Evolutionary conservation across 2,329 filamentous ascomycete genomes (phyloP).

Genomic region (Neofusicoccum ribis): DNA sequence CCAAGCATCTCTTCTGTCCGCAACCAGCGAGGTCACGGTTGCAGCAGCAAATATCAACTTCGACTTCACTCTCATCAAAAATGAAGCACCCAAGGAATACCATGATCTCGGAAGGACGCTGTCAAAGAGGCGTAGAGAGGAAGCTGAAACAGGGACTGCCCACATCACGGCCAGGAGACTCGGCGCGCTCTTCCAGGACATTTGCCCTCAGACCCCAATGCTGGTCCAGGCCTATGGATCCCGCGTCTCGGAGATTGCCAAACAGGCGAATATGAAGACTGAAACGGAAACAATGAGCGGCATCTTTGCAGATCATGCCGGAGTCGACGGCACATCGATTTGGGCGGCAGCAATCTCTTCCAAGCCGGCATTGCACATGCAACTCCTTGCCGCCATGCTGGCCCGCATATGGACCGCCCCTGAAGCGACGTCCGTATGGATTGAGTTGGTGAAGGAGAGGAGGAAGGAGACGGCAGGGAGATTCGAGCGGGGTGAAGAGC

Average conservation of each 20-base stretch:
- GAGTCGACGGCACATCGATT: slow-evolving; percentile 35
- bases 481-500: not conserved
- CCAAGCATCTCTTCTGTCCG: slow-evolving; percentile 12
- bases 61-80: slow-evolving; percentile 46
- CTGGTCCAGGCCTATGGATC: slow-evolving; percentile 39
- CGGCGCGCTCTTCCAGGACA: slow-evolving; percentile 41
- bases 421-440: slow-evolving; percentile 38
- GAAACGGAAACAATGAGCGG: not conserved
- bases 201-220: slow-evolving; percentile 34
- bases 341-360: slow-evolving; percentile 43
- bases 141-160: slow-evolving; percentile 40
- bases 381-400: slow-evolving; percentile 42
- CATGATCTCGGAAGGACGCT: slow-evolving; percentile 33
- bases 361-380: slow-evolving; percentile 27
- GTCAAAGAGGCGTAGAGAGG: slow-evolving; percentile 29
- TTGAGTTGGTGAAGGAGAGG: slow-evolving; percentile 31
- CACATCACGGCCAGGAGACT: slow-evolving; percentile 44
- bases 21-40: slow-evolving; percentile 24
- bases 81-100: slow-evolving; percentile 44
- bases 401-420: slow-evolving; percentile 31
- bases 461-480: slow-evolving; percentile 14
- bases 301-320: slow-evolving; percentile 27
- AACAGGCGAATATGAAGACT: too few species aligned
- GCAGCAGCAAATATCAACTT: slow-evolving; percentile 38
- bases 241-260: slow-evolving; percentile 33